phyloP scores from a whole-genome alignment of 2,329 filamentous ascomycete species.

The Paecilomyces niveus region DNA sequence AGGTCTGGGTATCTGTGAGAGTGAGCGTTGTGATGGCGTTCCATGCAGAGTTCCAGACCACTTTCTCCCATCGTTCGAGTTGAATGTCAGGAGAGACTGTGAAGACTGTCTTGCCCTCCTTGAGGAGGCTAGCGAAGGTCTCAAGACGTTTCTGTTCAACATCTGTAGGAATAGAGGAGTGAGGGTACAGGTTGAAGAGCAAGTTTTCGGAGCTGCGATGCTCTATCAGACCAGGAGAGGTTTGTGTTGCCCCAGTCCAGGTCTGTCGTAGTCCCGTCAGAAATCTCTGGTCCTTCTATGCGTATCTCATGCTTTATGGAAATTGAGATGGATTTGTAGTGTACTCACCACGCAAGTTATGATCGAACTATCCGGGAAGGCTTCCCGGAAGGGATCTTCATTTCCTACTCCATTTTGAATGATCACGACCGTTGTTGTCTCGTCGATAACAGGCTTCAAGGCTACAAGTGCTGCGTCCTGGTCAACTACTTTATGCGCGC shows the following conservation, averaged over 20 bases:
- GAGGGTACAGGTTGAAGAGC: neutral
- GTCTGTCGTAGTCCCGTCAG: no score
- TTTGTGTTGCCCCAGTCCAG: neutral
- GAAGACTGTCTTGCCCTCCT: neutral
- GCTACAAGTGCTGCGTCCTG: slow-evolving; percentile 31
- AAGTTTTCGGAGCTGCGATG: neutral
- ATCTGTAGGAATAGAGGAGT: no score
- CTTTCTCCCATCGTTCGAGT: neutral
- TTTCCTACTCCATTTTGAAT: slow-evolving; percentile 38
- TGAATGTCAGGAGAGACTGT: neutral
- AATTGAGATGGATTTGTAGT: no score
- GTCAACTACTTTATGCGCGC: slow-evolving; percentile 36
- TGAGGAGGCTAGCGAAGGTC: neutral
- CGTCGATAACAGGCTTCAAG: slow-evolving; percentile 29
- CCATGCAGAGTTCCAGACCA: neutral
- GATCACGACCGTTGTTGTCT: slow-evolving; percentile 29
- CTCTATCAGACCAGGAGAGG: neutral
- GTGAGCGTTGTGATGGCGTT: neutral
- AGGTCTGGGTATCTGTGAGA: neutral
- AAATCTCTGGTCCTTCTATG: no score
- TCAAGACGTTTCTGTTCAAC: neutral
- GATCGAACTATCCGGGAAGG: slow-evolving; percentile 24
- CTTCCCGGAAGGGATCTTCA: slow-evolving; percentile 30
- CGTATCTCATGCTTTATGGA: no score
- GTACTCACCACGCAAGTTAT: slow-evolving; percentile 35